Percentiles rank a stretch among this genome's conserved stretches.
Conservation (phyloP, 2,329 filamentous ascomycete species). For the Fusarium phyllophilum region DNA sequence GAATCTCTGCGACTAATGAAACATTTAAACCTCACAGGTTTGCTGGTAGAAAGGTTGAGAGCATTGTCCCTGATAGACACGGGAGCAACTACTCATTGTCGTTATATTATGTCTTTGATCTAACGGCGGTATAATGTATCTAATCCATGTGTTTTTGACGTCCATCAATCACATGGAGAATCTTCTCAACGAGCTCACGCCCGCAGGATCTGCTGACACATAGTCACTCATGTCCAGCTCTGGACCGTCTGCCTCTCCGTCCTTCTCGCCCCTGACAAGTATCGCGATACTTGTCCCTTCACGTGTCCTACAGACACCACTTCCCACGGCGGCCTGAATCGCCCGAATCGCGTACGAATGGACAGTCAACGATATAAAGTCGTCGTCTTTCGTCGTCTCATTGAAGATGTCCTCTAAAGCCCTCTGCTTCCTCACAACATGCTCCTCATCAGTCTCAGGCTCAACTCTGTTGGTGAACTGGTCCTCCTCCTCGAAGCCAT, state of each 20-base stretch:
- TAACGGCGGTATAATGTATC: background rate
- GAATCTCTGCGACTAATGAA: background rate
- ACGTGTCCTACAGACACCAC: constrained; percentile 56
- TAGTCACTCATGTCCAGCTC: constrained; percentile 2
- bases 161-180: constrained; percentile 20
- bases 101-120: background rate
- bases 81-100: background rate
- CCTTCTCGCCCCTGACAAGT: constrained; percentile 58
- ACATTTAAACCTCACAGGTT: too few relatives aligned
- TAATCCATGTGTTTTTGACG: background rate
- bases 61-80: too few relatives aligned
- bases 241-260: background rate
- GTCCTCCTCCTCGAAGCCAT: constrained; percentile 65
- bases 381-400: constrained; percentile 48
- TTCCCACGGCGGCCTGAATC: constrained; percentile 56
- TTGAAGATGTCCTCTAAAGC: constrained; percentile 60
- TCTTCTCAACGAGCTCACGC: constrained; percentile 11
- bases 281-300: constrained; percentile 66
- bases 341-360: constrained; percentile 60
- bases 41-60: background rate
- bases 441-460: constrained; percentile 61
- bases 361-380: constrained; percentile 61
- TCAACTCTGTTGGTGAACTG: constrained; percentile 59
- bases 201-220: background rate
- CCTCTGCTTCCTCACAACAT: constrained; percentile 54